These are phyloP conservation scores for Chiua virens DNA, from an alignment of 768 basidiomycete genomes.

Conservation along the genomic window DNA sequence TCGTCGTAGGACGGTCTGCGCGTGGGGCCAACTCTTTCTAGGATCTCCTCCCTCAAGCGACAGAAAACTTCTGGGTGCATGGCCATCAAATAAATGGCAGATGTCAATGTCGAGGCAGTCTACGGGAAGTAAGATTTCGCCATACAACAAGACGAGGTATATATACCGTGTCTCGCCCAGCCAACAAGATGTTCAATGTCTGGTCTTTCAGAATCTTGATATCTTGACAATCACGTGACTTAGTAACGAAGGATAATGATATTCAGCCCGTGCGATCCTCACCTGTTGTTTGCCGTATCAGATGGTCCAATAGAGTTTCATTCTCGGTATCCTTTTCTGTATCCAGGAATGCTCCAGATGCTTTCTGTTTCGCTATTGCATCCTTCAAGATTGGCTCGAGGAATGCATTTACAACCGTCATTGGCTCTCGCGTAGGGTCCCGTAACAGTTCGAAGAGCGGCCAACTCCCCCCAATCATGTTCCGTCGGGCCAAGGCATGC, in stretches of 20 bases:
- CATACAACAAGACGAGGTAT: not conserved
- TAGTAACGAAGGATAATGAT: not conserved
- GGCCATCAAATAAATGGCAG: constrained; percentile 45
- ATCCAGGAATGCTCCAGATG: constrained; percentile 1
- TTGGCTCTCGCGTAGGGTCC: constrained; percentile 32
- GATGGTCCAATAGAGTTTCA: constrained; percentile 43
- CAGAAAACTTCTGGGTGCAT: constrained; percentile 42
- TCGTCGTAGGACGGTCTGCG: constrained; percentile 41
- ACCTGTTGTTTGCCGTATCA: constrained; percentile 42
- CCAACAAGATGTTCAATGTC: constrained; percentile 44
- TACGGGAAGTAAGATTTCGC: constrained; percentile 12
- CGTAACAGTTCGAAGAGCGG: constrained; percentile 38
- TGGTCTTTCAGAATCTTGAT: constrained; percentile 39
- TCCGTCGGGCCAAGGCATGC: constrained; percentile 27
- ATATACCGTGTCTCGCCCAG: constrained; percentile 44
- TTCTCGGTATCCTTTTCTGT: constrained; percentile 21
- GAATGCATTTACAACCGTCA: constrained; percentile 39
- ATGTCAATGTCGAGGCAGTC: constrained; percentile 47
- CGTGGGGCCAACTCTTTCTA: constrained; percentile 35
- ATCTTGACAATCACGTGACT: constrained; percentile 15
- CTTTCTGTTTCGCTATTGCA: constrained; percentile 30
- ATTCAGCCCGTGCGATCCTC: not conserved
- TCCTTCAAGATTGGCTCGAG: constrained; percentile 41
- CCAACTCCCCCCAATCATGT: constrained; percentile 36
- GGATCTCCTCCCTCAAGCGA: constrained; percentile 44